A percentile compares a stretch with the other conserved stretches of the same genome.
These are phyloP conservation scores for Fraxinus greggii DNA, from an alignment of 305 asterid species.

Conservation along the genomic window DNA sequence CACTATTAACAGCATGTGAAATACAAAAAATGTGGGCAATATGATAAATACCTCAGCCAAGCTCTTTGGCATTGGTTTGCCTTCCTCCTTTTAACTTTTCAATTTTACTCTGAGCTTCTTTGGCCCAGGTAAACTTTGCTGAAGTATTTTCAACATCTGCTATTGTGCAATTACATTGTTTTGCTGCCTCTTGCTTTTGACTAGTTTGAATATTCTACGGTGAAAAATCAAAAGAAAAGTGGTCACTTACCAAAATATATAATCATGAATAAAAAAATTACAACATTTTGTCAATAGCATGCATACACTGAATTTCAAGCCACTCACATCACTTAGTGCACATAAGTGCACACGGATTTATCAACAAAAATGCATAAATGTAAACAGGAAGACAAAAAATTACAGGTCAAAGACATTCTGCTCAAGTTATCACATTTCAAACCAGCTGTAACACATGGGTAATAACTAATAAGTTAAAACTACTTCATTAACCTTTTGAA, in stretches of 20 bases:
- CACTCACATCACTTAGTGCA: background rate
- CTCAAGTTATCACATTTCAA: background rate
- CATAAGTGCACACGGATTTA: background rate
- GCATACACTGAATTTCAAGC: background rate
- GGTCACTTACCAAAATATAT: constrained; percentile 1
- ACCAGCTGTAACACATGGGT: background rate
- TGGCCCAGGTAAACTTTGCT: constrained; percentile 87
- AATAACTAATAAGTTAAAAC: background rate
- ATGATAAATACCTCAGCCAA: constrained; percentile 60
- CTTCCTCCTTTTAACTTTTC: constrained; percentile 70
- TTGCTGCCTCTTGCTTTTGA: constrained; percentile 74
- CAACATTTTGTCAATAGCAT: constrained; percentile 15
- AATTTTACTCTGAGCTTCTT: constrained; percentile 66
- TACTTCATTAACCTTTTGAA: background rate
- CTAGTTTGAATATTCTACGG: constrained; percentile 55
- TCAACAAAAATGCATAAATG: background rate
- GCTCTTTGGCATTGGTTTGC: constrained; percentile 86
- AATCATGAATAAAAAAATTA: background rate
- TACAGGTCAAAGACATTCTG: background rate
- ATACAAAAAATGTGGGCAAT: constrained; percentile 5
- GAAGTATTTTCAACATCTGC: constrained; percentile 65
- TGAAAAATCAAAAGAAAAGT: constrained; percentile 13
- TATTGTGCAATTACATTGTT: constrained; percentile 70
- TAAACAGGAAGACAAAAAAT: background rate
- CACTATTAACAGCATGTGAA: constrained; percentile 3